Base-by-base conservation (phyloP, 2,329 filamentous ascomycete species). In the Cladosporium phlei region DNA sequence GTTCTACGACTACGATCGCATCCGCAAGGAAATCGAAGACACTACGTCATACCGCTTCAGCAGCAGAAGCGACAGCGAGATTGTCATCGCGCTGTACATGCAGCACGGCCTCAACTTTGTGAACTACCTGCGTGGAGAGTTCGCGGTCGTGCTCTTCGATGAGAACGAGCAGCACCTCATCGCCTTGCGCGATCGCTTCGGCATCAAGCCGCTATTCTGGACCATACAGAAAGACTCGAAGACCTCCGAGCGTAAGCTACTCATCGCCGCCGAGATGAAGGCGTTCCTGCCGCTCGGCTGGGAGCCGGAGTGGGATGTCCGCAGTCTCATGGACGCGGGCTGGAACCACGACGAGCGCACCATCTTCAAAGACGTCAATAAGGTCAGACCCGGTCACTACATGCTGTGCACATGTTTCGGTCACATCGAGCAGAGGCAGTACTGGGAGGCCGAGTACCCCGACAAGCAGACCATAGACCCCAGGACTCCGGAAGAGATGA, bases 141-240 rank as follows among this genome's bases (percentile, higher is more conserved):
- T 79, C 52, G 68, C 76, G 1, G 64, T 78, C 12, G 70, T 75
- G 10, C 55, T 80, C 1, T 77, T 72, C 46, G 76, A 80, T 51
- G 66, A 67, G 11, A 60, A 64, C 11, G 56, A 60, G 1, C 58
- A 69, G 46, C 49, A 66, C 0, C 62, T 78, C 30, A 59, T 80
- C 28, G 74, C 71, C 0, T 75, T 66, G 1, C 61, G 76, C 14
- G 77, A 81, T 55, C 69, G 77, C 0, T 79, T 72, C 56, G 77
- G 77, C 3, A 75, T 80, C 55, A 80, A 80, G 57, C 76, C 77
- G 2, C 64, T 80, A 14, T 74, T 76, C 47, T 79, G 71, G 61
- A 78, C 74, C 0, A 49, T 69, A 1, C 52, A 66, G 1, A 14
- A 59, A 59, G 5, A 48, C 25, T 29, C 35, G 12, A 22, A 43